Percentiles rank a stretch among this genome's conserved stretches.
Conservation (phyloP, 192 early-diverging fungal species). For the Backusella psychrophila region DNA sequence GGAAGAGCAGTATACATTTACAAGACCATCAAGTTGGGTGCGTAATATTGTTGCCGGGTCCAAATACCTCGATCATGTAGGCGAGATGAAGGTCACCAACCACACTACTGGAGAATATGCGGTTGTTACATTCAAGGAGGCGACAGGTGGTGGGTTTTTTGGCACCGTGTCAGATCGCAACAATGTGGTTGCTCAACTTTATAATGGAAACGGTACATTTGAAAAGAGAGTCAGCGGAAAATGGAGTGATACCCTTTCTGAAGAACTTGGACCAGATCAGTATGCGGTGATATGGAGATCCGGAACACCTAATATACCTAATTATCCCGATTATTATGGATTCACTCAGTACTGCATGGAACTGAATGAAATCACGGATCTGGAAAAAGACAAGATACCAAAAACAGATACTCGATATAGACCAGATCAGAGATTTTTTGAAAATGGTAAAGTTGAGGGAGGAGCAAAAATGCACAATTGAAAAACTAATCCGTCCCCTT, state of each 20-base stretch:
- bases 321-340: conserved; percentile 74
- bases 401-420: conserved; percentile 89
- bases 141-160: conserved; percentile 61
- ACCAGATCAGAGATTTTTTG: conserved; percentile 60
- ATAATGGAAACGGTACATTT: conserved; percentile 46
- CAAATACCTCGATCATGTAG: conserved; percentile 88
- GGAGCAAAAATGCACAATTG: conserved; percentile 39
- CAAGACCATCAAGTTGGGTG: conserved; percentile 86
- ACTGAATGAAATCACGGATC: conserved; percentile 82
- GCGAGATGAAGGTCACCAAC: conserved; percentile 79
- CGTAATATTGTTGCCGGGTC: conserved; percentile 80
- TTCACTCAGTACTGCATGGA: conserved; percentile 86
- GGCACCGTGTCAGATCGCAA: conserved; percentile 44
- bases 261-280: conserved; percentile 55
- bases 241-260: conserved; percentile 61
- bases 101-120: conserved; percentile 66
- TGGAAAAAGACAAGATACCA: conserved; percentile 60
- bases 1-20: conserved; percentile 78
- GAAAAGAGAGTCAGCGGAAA: conserved; percentile 45
- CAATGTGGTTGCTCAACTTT: conserved; percentile 64
- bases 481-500: not conserved
- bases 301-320: conserved; percentile 58
- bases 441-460: conserved; percentile 61
- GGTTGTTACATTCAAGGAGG: conserved; percentile 81
- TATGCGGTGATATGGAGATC: conserved; percentile 83